Evolutionary conservation across 306 rosid species (phyloP).

Genomic region (Ammopiptanthus mongolicus): DNA sequence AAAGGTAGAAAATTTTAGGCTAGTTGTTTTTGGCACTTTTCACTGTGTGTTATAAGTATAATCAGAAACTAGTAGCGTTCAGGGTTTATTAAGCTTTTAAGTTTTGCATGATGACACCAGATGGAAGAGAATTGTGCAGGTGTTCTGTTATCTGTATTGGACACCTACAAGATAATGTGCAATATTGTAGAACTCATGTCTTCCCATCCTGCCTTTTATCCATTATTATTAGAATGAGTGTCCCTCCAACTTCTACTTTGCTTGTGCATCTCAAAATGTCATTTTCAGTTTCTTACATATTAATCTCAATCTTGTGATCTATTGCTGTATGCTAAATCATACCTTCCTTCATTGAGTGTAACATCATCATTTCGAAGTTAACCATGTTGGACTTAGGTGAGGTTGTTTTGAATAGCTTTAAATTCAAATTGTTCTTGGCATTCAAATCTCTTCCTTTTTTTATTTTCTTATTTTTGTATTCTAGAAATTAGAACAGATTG

Average conservation of each 20-base stretch:
- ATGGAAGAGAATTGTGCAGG: background rate
- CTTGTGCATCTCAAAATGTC: background rate
- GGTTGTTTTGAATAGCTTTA: background rate
- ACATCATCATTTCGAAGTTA: constrained; percentile 1
- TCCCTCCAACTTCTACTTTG: background rate
- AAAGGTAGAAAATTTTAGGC: background rate
- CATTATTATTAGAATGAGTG: background rate
- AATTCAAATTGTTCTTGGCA: background rate
- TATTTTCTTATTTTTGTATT: background rate
- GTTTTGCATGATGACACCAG: background rate
- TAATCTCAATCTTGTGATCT: background rate
- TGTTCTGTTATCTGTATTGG: background rate
- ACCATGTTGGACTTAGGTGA: background rate
- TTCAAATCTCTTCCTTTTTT: background rate
- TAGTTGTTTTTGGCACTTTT: background rate
- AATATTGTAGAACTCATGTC: background rate
- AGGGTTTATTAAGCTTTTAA: background rate
- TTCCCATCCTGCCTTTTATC: background rate
- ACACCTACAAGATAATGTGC: background rate
- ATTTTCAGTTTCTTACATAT: background rate
- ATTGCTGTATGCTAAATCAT: constrained; percentile 1
- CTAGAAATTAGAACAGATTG: constrained; percentile 79
- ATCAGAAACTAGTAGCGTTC: background rate
- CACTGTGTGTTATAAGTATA: background rate
- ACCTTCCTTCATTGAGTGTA: background rate